phyloP scores from a whole-genome alignment of 139 green algal species.

The Spirogloea muscicola region DNA sequence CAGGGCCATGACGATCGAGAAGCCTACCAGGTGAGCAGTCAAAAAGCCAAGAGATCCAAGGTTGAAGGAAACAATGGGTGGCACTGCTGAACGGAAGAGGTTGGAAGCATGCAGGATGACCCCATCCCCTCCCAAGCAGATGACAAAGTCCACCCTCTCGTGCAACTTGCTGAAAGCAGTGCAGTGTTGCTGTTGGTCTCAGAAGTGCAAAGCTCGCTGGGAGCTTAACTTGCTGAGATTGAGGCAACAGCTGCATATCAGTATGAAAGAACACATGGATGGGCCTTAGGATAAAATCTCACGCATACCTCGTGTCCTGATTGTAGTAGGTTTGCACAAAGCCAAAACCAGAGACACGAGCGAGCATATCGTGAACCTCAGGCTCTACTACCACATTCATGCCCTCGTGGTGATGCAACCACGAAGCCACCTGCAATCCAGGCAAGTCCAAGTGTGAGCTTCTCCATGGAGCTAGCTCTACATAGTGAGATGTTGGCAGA shows the following conservation, averaged over 20 bases:
- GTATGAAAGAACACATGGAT: too few species aligned
- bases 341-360: slow-evolving; percentile 38
- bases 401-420: slow-evolving; percentile 64
- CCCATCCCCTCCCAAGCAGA: slow-evolving; percentile 93
- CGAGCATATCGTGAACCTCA: slow-evolving; percentile 60
- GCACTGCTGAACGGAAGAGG: slow-evolving; percentile 67
- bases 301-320: slow-evolving; percentile 27
- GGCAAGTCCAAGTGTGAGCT: too few species aligned
- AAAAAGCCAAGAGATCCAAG: slow-evolving; percentile 96
- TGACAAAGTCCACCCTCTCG: slow-evolving; percentile 83
- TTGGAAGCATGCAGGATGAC: slow-evolving; percentile 88
- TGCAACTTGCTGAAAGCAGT: slow-evolving; percentile 43
- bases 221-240: too few species aligned
- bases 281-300: too few species aligned
- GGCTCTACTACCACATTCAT: slow-evolving; percentile 87
- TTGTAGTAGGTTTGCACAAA: slow-evolving; percentile 50
- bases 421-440: slow-evolving; percentile 59
- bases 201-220: too few species aligned
- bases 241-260: too few species aligned
- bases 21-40: slow-evolving; percentile 75
- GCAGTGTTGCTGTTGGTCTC: too few species aligned
- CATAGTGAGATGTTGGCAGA: too few species aligned
- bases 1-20: too few species aligned
- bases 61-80: slow-evolving; percentile 86
- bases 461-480: too few species aligned